Base-by-base conservation (phyloP, 108 stramenopile species). In the Nitzschia putrida region DNA sequence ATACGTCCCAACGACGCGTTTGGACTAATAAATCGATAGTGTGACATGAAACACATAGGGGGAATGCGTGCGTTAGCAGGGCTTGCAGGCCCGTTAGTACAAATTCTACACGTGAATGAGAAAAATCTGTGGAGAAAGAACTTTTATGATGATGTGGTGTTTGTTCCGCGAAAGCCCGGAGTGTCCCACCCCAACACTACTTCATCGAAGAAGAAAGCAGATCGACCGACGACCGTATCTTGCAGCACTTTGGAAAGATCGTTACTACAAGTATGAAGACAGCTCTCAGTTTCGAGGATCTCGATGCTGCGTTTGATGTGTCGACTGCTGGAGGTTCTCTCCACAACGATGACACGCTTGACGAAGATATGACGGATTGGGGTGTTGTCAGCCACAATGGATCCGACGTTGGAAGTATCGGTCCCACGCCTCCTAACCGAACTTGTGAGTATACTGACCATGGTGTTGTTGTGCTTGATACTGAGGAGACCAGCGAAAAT, bases 381-480 rank as follows among this genome's bases (percentile, higher is more conserved):
- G 69, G 69, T 10, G 44, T 64, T 16, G 72, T 73, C 20, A 60
- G 57, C 16, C 43, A 64, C 8, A 61, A 29, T 14, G 61, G 23
- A 6, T 57, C 61, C 18, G 61, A 72, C 29, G 12, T 72, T 41
- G 50, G 22, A 39, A 22, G 20, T 18, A 25, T 41, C 4, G 34
- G 14, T 10, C 57, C 45, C 5, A 5, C n/a, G 21, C 40, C 50
- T n/a, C n/a, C 50, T 14, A 34, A 53, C 14, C 18, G 21, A 10
- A 49, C 47, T 57, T 11, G 61, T 39, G 61, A 45, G 23, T 55
- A 51, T 53, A 55, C 20, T 23, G 56, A 42, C 54, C 39, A 22
- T 47, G 73, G 79, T 14, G 60, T 80, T 43, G 22, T 78, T 21
- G 69, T 78, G 54, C 26, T 78, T 13, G 64, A 66, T 67, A 69